Base-by-base conservation (phyloP, 441 rosid genomes). In the Jatropha multifida region DNA sequence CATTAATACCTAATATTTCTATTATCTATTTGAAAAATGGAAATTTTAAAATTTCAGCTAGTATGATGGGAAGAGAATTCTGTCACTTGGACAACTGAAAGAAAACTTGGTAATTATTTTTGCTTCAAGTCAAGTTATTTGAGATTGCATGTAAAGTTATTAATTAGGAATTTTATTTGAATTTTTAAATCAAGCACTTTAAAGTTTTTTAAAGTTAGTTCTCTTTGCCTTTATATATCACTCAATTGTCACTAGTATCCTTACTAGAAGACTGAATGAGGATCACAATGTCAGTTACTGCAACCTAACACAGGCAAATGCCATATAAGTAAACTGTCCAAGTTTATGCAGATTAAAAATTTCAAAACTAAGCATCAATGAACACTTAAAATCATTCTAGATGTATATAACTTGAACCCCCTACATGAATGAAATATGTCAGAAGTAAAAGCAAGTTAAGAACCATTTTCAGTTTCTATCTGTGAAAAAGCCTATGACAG, bases 401-500 rank as follows among this genome's bases (percentile, higher is more conserved):
- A 52, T 52, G 18, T 17, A 52, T 5, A 52, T 5, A 52, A 52
- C 56, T 52, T 20, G 27, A 20, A n/a, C 20, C 27, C 13, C 38
- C 14, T 59, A 58, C 7, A 20, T 58, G 32, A 9, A 58, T 9
- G 1, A 58, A 58, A 58, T 23, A 23, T 23, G 0, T 23, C 23
- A 42, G 55, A 6, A 32, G 5, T 9, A 3, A 27, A 60, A 17
- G 69, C 52, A 27, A 6, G 20, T 13, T 7, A 44, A 12, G 32
- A n/a, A 62, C 32, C 59, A 5, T 37, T 67, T 62, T 72, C 11
- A 46, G 60, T 73, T 52, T 65, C 51, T n/a, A 64, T 32, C 2
- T 8, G 44, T 51, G 55, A 12, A 73, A 4, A 64, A 64, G 40
- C 20, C 14, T 18, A 23, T 4, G 10, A 40, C 14, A 8, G 20